Evolutionary conservation across 2,329 filamentous ascomycete genomes (phyloP).

Genomic region (Fusarium nurragi): DNA sequence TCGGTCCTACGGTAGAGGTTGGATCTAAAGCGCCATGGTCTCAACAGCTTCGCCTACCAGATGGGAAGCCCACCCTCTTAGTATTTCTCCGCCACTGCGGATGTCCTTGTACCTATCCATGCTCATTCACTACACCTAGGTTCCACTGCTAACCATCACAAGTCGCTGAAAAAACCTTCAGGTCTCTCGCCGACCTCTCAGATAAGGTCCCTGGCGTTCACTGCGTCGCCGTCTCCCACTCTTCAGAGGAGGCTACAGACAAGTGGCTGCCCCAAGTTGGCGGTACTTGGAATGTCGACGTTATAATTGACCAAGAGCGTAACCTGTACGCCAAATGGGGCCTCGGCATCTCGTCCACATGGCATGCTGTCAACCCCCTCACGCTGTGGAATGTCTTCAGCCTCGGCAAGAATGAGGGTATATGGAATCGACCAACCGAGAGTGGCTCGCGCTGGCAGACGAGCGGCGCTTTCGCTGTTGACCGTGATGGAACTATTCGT

Average conservation of each 20-base stretch:
- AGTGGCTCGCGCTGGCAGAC: conserved; percentile 76
- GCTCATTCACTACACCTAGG: not conserved
- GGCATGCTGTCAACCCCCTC: conserved; percentile 69
- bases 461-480: conserved; percentile 68
- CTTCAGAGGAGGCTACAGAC: conserved; percentile 61
- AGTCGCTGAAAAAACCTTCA: conserved; percentile 77
- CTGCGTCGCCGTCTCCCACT: conserved; percentile 72
- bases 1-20: conserved; percentile 59
- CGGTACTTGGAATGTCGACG: conserved; percentile 64
- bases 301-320: conserved; percentile 69
- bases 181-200: conserved; percentile 62
- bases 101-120: conserved; percentile 67
- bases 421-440: conserved; percentile 72
- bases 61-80: conserved; percentile 67
- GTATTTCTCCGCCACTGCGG: conserved; percentile 78
- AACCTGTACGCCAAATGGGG: conserved; percentile 73
- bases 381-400: conserved; percentile 66
- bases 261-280: conserved; percentile 66
- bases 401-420: conserved; percentile 69
- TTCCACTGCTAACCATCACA: not conserved
- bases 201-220: conserved; percentile 58
- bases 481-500: conserved; percentile 45
- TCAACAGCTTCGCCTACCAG: conserved; percentile 61
- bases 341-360: conserved; percentile 67
- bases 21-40: conserved; percentile 66